phyloP scores from a whole-genome alignment of 202 grass and related monocot species.

The Panicum virgatum region DNA sequence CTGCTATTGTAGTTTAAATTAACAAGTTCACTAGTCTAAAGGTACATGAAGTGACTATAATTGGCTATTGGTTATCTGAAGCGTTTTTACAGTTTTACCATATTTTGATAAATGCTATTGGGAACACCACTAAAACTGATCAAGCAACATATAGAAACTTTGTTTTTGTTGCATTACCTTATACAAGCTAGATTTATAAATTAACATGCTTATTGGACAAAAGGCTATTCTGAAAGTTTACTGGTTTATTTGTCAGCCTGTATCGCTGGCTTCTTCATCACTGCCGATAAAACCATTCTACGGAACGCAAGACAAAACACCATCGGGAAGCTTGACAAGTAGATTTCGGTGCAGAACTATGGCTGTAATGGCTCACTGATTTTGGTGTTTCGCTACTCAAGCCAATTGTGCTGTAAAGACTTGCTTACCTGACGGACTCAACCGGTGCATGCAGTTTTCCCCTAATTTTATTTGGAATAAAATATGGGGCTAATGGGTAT shows the following conservation, averaged over 20 bases:
- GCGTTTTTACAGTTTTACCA: not conserved
- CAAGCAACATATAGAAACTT: not conserved
- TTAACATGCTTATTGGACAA: not conserved
- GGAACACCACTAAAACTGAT: not conserved
- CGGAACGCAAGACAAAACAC: conserved; percentile 74
- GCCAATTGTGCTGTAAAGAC: not conserved
- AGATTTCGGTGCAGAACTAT: conserved; percentile 29
- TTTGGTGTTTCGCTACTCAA: not conserved
- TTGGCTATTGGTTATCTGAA: not conserved
- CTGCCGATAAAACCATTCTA: conserved; percentile 69
- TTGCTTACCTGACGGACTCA: not conserved
- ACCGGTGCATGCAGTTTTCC: not conserved
- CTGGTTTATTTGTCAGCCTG: conserved; percentile 52
- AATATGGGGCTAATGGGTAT: not conserved
- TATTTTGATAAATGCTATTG: not conserved
- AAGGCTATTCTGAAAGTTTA: not conserved
- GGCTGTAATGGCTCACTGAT: not conserved
- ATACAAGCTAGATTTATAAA: not conserved
- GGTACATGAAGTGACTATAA: not conserved
- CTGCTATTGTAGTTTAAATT: conserved; percentile 15
- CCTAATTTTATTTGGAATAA: conserved; percentile 17
- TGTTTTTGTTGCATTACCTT: not conserved
- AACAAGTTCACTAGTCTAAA: not conserved
- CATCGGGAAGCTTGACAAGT: conserved; percentile 65
- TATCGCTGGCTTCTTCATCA: conserved; percentile 85